A percentile compares a stretch with the other conserved stretches of the same genome.
These are phyloP conservation scores for Neoboletus subvelutipes DNA, from an alignment of 768 basidiomycete genomes.

Conservation along the genomic window DNA sequence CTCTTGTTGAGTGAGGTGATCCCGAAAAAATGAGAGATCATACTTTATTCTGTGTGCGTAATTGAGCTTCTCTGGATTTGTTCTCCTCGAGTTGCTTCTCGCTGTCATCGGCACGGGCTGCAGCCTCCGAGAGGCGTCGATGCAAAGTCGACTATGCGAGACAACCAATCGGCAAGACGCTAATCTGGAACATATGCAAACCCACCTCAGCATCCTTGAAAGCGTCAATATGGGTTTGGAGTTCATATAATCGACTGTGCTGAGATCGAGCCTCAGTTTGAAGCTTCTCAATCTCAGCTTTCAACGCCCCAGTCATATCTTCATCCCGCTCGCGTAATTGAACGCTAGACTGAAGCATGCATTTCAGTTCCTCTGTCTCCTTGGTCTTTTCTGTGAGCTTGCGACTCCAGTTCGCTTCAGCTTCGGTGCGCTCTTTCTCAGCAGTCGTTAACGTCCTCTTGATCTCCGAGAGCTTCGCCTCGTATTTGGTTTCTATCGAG, in stretches of 20 bases:
- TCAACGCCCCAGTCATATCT: constrained; percentile 47
- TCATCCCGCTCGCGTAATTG: constrained; percentile 63
- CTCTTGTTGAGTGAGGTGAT: constrained; percentile 8
- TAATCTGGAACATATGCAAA: not conserved
- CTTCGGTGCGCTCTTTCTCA: constrained; percentile 84
- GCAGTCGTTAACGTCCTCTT: constrained; percentile 56
- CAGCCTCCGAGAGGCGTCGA: constrained; percentile 49
- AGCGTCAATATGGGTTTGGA: constrained; percentile 48
- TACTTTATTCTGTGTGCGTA: constrained; percentile 80
- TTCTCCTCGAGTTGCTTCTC: constrained; percentile 74
- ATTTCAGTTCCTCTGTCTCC: constrained; percentile 74
- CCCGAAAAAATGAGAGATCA: constrained; percentile 6
- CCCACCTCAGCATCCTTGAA: constrained; percentile 64
- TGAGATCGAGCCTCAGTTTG: constrained; percentile 48
- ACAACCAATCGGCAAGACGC: not conserved
- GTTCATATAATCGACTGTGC: constrained; percentile 54
- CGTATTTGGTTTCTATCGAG: constrained; percentile 74
- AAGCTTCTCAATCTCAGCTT: constrained; percentile 53
- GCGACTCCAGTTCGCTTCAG: constrained; percentile 85
- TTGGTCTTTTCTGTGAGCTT: constrained; percentile 76
- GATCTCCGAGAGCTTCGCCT: constrained; percentile 71
- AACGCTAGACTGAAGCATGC: constrained; percentile 53
- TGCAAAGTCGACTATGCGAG: constrained; percentile 42
- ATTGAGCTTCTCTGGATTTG: constrained; percentile 65
- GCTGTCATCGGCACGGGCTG: constrained; percentile 47